A percentile compares a stretch with the other conserved stretches of the same genome.
Conservation (phyloP, 2,329 filamentous ascomycete genomes). For the Paradendryphiella salina region DNA sequence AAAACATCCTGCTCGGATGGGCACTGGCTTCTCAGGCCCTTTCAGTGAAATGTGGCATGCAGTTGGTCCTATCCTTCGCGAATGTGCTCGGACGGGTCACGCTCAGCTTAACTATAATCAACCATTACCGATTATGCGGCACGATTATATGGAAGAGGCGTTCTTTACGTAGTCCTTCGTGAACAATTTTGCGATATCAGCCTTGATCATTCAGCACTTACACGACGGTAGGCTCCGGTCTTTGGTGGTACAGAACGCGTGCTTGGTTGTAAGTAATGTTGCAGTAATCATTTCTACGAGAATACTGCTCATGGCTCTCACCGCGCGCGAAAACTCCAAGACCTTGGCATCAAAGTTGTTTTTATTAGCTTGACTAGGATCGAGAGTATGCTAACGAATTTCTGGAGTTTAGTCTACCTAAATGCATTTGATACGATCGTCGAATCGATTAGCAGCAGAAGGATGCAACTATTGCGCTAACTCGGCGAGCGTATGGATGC, state of each 20-base stretch:
- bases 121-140: slow-evolving; percentile 34
- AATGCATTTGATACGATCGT: slow-evolving; percentile 46
- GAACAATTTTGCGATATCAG: neutral
- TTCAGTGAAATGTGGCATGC: slow-evolving; percentile 49
- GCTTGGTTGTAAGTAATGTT: slow-evolving; percentile 28
- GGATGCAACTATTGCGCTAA: slow-evolving; percentile 48
- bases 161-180: slow-evolving; percentile 52
- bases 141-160: slow-evolving; percentile 37
- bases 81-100: slow-evolving; percentile 37
- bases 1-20: slow-evolving; percentile 38
- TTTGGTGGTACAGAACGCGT: slow-evolving; percentile 45
- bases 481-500: slow-evolving; percentile 44
- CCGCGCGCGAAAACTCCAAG: too few species aligned
- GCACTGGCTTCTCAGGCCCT: slow-evolving; percentile 39
- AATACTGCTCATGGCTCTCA: too few species aligned
- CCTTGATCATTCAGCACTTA: neutral
- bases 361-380: neutral
- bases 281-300: neutral
- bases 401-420: slow-evolving; percentile 28
- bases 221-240: slow-evolving; percentile 36
- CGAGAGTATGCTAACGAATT: slow-evolving; percentile 16
- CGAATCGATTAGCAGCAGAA: slow-evolving; percentile 44
- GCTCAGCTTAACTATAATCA: slow-evolving; percentile 38
- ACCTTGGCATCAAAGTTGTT: too few species aligned
- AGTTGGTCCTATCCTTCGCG: slow-evolving; percentile 39